Percentiles rank a stretch among this genome's conserved stretches.
phyloP scores from a whole-genome alignment of 768 basidiomycete genomes.

The Trametes cingulata region DNA sequence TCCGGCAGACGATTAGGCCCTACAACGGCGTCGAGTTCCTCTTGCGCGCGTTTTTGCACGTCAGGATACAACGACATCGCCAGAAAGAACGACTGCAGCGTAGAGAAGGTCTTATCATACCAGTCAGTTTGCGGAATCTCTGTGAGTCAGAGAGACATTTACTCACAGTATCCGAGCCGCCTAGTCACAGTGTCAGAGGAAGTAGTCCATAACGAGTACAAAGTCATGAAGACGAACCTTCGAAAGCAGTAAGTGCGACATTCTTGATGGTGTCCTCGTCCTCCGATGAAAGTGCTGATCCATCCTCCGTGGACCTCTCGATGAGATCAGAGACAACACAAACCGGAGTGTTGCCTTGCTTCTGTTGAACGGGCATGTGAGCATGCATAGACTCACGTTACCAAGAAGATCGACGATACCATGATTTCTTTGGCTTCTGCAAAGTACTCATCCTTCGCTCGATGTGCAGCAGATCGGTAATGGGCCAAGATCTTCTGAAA shows the following conservation, averaged over 20 bases:
- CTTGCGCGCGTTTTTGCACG: slow-evolving; percentile 1
- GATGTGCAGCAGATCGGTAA: background rate
- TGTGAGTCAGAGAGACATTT: background rate
- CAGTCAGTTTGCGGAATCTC: too few relatives aligned
- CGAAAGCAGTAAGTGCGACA: background rate
- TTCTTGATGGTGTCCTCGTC: background rate
- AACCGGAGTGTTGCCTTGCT: background rate
- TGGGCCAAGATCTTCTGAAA: background rate
- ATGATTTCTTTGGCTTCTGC: background rate
- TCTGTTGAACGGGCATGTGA: too few relatives aligned
- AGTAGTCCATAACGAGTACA: background rate
- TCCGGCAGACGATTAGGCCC: slow-evolving; percentile 2
- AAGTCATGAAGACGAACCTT: background rate
- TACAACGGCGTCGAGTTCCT: slow-evolving; percentile 3
- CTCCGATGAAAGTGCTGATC: background rate
- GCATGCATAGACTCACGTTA: too few relatives aligned
- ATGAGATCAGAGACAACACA: background rate
- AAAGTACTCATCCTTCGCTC: background rate
- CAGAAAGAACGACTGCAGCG: slow-evolving; percentile 3
- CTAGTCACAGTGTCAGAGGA: background rate
- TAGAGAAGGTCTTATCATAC: background rate
- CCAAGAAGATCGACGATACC: background rate
- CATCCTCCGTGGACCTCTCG: background rate
- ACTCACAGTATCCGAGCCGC: background rate
- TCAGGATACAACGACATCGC: slow-evolving; percentile 1